phyloP scores from a whole-genome alignment of 164 flowering plant genomes.

The Platanus orientalis region DNA sequence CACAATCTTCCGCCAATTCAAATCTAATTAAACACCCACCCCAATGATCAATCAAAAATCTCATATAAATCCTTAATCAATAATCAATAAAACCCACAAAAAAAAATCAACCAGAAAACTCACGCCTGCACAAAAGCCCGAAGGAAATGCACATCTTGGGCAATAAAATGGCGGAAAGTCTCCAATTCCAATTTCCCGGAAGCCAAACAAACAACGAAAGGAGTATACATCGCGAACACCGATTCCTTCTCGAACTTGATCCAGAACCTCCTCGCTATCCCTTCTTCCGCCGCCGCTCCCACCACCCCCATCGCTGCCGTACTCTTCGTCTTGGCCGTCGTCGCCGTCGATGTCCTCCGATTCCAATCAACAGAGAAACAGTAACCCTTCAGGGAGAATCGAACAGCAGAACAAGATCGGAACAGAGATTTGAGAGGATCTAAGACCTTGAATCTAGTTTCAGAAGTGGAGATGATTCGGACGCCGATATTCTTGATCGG shows the following conservation, averaged over 20 bases:
- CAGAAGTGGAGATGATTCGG: background rate
- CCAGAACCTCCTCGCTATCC: slow-evolving; percentile 57
- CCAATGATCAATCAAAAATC: slow-evolving; percentile 6
- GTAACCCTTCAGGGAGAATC: background rate
- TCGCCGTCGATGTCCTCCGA: background rate
- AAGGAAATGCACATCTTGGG: slow-evolving; percentile 79
- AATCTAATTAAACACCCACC: slow-evolving; percentile 30
- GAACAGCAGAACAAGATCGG: background rate
- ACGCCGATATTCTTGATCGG: background rate
- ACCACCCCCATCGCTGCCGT: background rate
- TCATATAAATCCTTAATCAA: background rate
- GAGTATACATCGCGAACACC: slow-evolving; percentile 54
- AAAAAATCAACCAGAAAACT: slow-evolving; percentile 18
- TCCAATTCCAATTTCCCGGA: slow-evolving; percentile 62
- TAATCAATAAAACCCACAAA: background rate
- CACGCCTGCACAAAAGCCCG: slow-evolving; percentile 79
- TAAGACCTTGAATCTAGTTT: background rate
- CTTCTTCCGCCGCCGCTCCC: slow-evolving; percentile 29
- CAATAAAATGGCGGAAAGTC: slow-evolving; percentile 58
- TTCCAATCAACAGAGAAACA: background rate
- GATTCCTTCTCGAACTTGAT: slow-evolving; percentile 57
- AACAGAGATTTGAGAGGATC: background rate
- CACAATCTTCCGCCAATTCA: slow-evolving; percentile 80
- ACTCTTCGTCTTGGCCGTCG: background rate
- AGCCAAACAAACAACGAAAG: slow-evolving; percentile 66